These are phyloP conservation scores for Rhizopus sp. DNA, from an alignment of 371 early-diverging fungal genomes.

Conservation along the genomic window DNA sequence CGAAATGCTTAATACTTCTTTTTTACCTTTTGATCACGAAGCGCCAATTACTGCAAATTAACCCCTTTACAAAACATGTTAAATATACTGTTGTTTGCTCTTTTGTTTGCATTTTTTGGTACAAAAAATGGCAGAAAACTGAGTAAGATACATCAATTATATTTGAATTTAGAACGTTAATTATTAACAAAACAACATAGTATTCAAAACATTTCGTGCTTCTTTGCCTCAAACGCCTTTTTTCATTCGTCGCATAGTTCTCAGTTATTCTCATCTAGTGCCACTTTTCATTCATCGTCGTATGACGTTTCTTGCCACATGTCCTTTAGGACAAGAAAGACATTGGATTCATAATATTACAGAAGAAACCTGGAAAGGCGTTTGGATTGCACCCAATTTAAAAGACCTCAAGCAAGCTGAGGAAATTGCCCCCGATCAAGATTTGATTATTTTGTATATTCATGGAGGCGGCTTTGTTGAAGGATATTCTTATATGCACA, in stretches of 20 bases:
- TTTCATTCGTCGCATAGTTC: background rate
- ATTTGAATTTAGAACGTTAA: too few relatives aligned
- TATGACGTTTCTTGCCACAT: background rate
- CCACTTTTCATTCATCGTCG: background rate
- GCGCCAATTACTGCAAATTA: too few relatives aligned
- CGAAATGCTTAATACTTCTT: too few relatives aligned
- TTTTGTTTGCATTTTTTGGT: conserved; percentile 9
- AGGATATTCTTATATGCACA: conserved; percentile 29
- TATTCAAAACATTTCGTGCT: background rate
- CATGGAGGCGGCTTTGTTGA: conserved; percentile 36
- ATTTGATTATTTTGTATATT: conserved; percentile 26
- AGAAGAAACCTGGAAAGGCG: conserved; percentile 25
- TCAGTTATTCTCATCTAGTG: background rate
- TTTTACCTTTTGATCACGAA: too few relatives aligned
- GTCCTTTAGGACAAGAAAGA: conserved; percentile 12
- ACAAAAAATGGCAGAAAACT: conserved; percentile 19
- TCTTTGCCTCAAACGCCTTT: conserved; percentile 1
- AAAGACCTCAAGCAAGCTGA: conserved; percentile 12
- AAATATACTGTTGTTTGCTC: background rate
- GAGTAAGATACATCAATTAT: background rate
- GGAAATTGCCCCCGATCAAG: conserved; percentile 10
- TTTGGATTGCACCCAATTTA: conserved; percentile 24
- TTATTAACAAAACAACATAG: too few relatives aligned
- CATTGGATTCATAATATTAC: conserved; percentile 18
- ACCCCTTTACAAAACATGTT: too few relatives aligned